phyloP scores from a whole-genome alignment of 345 rosid genomes.

The Lepidium aucheri region DNA sequence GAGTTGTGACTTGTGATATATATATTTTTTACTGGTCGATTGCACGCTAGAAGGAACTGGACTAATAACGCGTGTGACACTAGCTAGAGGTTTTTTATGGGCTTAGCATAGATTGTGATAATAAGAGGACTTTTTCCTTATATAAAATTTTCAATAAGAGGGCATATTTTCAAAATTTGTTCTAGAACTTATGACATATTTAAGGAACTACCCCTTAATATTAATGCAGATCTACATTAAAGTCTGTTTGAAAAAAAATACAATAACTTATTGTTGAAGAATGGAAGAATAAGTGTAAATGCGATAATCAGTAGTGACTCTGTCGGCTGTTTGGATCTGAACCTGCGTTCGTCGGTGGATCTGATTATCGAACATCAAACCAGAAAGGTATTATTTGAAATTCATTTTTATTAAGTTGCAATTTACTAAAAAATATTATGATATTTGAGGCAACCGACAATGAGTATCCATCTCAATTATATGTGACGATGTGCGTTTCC shows the following conservation, averaged over 20 bases:
- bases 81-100: too few relatives aligned
- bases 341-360: slow-evolving; percentile 25
- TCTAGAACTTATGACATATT: neutral
- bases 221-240: neutral
- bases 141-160: too few relatives aligned
- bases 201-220: neutral
- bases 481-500: neutral
- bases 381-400: neutral
- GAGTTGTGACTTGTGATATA: too few relatives aligned
- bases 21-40: too few relatives aligned
- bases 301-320: neutral
- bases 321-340: slow-evolving; percentile 11
- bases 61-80: too few relatives aligned
- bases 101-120: too few relatives aligned
- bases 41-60: too few relatives aligned
- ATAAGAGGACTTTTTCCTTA: too few relatives aligned
- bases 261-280: neutral
- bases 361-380: neutral
- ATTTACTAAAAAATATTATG: neutral
- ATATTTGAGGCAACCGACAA: slow-evolving; percentile 21
- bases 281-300: neutral
- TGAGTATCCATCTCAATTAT: slow-evolving; percentile 8
- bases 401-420: neutral
- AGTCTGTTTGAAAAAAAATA: neutral
- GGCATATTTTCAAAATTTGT: neutral